These are phyloP conservation scores for Penicillium dipodomyicola DNA, from an alignment of 495 filamentous ascomycete species.

Conservation along the genomic window DNA sequence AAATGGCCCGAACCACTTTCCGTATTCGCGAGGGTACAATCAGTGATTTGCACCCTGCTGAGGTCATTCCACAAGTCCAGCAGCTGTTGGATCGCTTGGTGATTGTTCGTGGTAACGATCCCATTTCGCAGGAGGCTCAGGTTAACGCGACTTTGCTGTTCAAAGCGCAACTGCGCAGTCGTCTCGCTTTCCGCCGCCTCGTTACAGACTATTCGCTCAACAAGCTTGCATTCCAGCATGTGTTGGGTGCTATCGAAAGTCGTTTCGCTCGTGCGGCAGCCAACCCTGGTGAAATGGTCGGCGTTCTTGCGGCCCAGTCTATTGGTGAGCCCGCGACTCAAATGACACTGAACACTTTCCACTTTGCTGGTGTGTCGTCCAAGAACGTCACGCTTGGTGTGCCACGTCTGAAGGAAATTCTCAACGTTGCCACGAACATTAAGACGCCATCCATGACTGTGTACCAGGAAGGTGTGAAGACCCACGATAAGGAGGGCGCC, in stretches of 20 bases:
- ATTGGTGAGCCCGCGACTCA: slow-evolving; percentile 99
- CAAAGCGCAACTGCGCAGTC: slow-evolving; percentile 86
- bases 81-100: slow-evolving; percentile 71
- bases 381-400: slow-evolving; percentile 99
- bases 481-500: slow-evolving; percentile 69
- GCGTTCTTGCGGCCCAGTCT: slow-evolving; percentile 94
- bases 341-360: slow-evolving; percentile 99
- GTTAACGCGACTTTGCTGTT: slow-evolving; percentile 82
- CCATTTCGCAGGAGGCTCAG: slow-evolving; percentile 81
- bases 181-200: slow-evolving; percentile 86
- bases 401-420: slow-evolving; percentile 97
- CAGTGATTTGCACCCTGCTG: slow-evolving; percentile 86
- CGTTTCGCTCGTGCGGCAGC: slow-evolving; percentile 79
- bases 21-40: slow-evolving; percentile 77
- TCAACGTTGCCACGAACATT: slow-evolving; percentile 95
- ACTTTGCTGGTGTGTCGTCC: slow-evolving; percentile 98
- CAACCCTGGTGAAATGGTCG: slow-evolving; percentile 95
- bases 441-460: slow-evolving; percentile 98
- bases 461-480: slow-evolving; percentile 62
- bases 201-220: slow-evolving; percentile 80
- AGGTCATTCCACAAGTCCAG: slow-evolving; percentile 80
- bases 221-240: slow-evolving; percentile 88
- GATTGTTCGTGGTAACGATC: slow-evolving; percentile 80
- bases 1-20: slow-evolving; percentile 85
- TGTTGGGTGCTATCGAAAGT: slow-evolving; percentile 86